These are phyloP conservation scores for Mycena sp. DNA, from an alignment of 1,284 basidiomycete species.

Conservation along the genomic window DNA sequence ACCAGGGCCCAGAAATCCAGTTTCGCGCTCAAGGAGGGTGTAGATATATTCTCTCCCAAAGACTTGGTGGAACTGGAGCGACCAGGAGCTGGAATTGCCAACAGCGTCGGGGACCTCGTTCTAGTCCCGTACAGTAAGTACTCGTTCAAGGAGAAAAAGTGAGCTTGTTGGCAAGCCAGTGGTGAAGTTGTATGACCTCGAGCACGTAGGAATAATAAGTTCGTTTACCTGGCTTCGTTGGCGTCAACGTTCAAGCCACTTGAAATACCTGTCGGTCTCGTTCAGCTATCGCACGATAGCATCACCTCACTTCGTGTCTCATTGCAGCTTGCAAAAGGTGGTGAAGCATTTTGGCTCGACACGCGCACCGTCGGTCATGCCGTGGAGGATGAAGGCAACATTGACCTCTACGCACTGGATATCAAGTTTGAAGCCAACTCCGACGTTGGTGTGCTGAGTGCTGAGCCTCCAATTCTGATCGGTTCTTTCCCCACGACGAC, in stretches of 20 bases:
- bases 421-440: slow-evolving; percentile 50
- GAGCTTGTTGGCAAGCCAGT: slow-evolving; percentile 40
- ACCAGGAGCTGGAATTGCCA: slow-evolving; percentile 73
- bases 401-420: slow-evolving; percentile 64
- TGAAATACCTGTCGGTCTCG: slow-evolving; percentile 58
- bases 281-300: neutral
- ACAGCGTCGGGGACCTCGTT: slow-evolving; percentile 70
- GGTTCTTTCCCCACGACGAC: slow-evolving; percentile 73
- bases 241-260: slow-evolving; percentile 57
- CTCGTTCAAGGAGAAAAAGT: slow-evolving; percentile 77
- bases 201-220: slow-evolving; percentile 68
- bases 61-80: slow-evolving; percentile 80
- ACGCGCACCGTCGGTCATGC: slow-evolving; percentile 74
- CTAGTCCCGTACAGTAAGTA: slow-evolving; percentile 76
- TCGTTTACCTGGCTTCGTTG: slow-evolving; percentile 69
- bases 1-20: slow-evolving; percentile 44
- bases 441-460: slow-evolving; percentile 38
- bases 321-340: slow-evolving; percentile 63
- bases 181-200: neutral
- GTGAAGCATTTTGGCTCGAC: slow-evolving; percentile 82
- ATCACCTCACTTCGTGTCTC: neutral
- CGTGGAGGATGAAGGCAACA: slow-evolving; percentile 57
- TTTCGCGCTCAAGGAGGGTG: slow-evolving; percentile 65
- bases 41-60: slow-evolving; percentile 72
- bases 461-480: slow-evolving; percentile 53